Conservation (phyloP, 163 green algal genomes). For the Scenedesmus sp. region DNA sequence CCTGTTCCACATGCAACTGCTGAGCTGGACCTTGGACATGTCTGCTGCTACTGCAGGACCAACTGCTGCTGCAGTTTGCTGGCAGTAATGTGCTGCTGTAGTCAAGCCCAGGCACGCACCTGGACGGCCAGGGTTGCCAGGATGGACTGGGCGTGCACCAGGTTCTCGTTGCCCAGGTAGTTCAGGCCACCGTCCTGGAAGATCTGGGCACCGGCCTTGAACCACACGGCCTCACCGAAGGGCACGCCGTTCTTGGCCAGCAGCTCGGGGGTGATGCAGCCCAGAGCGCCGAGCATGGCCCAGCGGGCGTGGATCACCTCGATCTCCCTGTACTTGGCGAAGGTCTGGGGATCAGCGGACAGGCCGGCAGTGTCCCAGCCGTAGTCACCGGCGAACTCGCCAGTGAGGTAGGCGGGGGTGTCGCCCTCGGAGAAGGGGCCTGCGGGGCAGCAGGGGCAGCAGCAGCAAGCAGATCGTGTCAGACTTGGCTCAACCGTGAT, state of each 20-base stretch:
- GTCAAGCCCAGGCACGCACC: constrained; percentile 47
- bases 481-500: background rate
- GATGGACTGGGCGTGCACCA: constrained; percentile 90
- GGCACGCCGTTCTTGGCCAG: constrained; percentile 84
- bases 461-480: background rate
- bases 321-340: constrained; percentile 78
- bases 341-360: constrained; percentile 76
- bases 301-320: constrained; percentile 92
- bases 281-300: constrained; percentile 96
- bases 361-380: constrained; percentile 94
- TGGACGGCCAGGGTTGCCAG: constrained; percentile 78
- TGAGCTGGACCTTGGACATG: too few relatives aligned
- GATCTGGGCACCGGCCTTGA: constrained; percentile 85
- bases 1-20: background rate
- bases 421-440: constrained; percentile 73
- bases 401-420: constrained; percentile 84
- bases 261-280: constrained; percentile 94
- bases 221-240: constrained; percentile 86
- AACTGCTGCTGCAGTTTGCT: background rate
- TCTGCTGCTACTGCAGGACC: background rate
- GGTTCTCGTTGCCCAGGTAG: constrained; percentile 87
- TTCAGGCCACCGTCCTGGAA: constrained; percentile 86
- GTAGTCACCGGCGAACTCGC: constrained; percentile 96
- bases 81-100: background rate
- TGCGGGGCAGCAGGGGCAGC: background rate